These are phyloP conservation scores for Ustilago curta DNA, from an alignment of 1,284 basidiomycete species.

Conservation along the genomic window DNA sequence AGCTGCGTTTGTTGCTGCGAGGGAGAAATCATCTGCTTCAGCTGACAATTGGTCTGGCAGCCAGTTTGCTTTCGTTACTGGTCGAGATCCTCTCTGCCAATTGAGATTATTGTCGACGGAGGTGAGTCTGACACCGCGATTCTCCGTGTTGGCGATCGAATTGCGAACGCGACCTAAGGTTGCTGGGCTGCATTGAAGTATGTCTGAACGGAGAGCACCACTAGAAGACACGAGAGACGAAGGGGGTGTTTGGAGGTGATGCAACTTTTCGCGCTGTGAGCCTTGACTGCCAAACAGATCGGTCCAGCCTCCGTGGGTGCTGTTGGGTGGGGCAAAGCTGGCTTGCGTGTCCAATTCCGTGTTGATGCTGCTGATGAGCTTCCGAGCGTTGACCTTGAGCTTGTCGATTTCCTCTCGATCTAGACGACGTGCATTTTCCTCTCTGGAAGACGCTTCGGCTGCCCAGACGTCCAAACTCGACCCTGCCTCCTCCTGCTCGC, in stretches of 20 bases:
- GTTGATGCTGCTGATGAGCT: conserved; percentile 29
- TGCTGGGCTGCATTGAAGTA: conserved; percentile 17
- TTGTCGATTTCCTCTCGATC: conserved; percentile 43
- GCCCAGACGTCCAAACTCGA: conserved; percentile 35
- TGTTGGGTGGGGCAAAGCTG: conserved; percentile 25
- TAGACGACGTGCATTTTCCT: conserved; percentile 27
- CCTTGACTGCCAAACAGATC: conserved; percentile 45
- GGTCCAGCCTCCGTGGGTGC: conserved; percentile 18
- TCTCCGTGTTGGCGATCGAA: conserved; percentile 29
- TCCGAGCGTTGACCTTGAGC: conserved; percentile 43
- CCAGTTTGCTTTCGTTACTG: conserved; percentile 30
- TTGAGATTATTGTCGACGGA: conserved; percentile 20
- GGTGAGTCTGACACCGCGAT: conserved; percentile 25
- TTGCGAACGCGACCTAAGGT: conserved; percentile 24
- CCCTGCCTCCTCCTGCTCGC: conserved; percentile 2
- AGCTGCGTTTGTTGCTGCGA: not conserved
- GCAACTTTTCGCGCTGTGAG: conserved; percentile 29
- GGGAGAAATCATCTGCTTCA: conserved; percentile 11
- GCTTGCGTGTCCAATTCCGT: conserved; percentile 24
- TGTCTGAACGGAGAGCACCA: conserved; percentile 22
- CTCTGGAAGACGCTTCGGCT: conserved; percentile 29
- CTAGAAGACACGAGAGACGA: conserved; percentile 21
- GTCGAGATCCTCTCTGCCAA: conserved; percentile 31
- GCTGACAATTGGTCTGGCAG: conserved; percentile 20
- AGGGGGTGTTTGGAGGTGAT: conserved; percentile 33